phyloP scores from a whole-genome alignment of 169 alveolate genomes.

The Pseudocohnilembus persalinus region DNA sequence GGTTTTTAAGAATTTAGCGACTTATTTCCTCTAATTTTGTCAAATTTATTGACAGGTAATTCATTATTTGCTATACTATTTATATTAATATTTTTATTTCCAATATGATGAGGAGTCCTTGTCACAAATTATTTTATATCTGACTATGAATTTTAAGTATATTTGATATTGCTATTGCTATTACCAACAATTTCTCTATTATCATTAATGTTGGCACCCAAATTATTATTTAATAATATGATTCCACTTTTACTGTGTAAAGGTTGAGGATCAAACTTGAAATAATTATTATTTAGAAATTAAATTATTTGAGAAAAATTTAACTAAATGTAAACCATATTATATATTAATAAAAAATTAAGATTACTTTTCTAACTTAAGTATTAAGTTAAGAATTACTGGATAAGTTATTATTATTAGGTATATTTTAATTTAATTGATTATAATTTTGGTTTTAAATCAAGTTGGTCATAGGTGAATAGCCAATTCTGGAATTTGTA shows the following conservation, averaged over 20 bases:
- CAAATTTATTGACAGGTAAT: not conserved
- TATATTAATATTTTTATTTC: no score
- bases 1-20: not conserved
- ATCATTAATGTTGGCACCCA: not conserved
- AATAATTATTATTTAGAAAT: no score
- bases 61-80: not conserved
- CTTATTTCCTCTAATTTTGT: not conserved
- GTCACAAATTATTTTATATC: not conserved
- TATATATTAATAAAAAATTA: no score
- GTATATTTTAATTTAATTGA: not conserved
- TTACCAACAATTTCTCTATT: no score
- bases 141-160: not conserved
- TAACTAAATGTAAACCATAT: not conserved
- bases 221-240: no score
- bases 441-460: not conserved
- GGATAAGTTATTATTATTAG: not conserved
- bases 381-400: no score
- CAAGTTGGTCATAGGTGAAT: not conserved
- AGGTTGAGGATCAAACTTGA: not conserved
- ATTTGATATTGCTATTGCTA: not conserved
- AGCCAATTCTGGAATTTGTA: not conserved
- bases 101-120: not conserved
- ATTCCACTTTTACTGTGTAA: not conserved
- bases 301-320: no score
- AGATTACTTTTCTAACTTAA: not conserved